Base-by-base conservation (phyloP, 495 filamentous ascomycete genomes). In the Glarea lozoyensis region DNA sequence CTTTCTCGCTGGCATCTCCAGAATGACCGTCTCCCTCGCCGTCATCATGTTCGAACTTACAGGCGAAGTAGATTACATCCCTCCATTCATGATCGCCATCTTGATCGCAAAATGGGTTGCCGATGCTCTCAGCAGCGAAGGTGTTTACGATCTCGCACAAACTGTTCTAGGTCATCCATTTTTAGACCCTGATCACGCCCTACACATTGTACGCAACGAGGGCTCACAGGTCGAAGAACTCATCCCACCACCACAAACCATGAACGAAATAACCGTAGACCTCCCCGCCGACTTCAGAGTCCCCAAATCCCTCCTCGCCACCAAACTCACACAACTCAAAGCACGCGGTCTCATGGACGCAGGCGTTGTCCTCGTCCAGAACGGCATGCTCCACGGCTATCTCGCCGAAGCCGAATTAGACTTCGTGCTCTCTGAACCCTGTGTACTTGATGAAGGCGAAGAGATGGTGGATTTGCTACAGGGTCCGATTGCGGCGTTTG, bases 11-110 rank as follows among this genome's bases (percentile, higher is more conserved):
- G 72, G 72, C 24, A 69, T 75, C 2, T 71, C 65, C n/a, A 55
- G 72, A 30, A 78, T 78, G 72, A 78, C 73, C 3, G 68, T 78
- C 18, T 70, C 66, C 12, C 66, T 78, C 27, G 65, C 66, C 17
- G 72, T 78, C 25, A 71, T 78, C 60, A 76, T 78, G 72, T 76
- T 78, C 47, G 73, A 76, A 45, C 54, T 65, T 13, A 68, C 63
- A 12, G 62, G 63, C 22, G 62, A 68, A 49, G 59, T 67, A 18
- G 59, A 65, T 46, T 67, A 74, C 56, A 66, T 73, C 32, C 63
- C 73, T 19, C 72, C 72, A 36, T 66, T 75, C 53, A 76, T 78
- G 73, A 66, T 75, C 20, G 70, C 71, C 16, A 78, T 78, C 48
- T 56, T 78, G 3, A 65, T 74, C 6, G 73, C 73, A 0, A 78